Evolutionary conservation across 2,329 filamentous ascomycete species (phyloP).

Genomic region (Trichoderma sp.): DNA sequence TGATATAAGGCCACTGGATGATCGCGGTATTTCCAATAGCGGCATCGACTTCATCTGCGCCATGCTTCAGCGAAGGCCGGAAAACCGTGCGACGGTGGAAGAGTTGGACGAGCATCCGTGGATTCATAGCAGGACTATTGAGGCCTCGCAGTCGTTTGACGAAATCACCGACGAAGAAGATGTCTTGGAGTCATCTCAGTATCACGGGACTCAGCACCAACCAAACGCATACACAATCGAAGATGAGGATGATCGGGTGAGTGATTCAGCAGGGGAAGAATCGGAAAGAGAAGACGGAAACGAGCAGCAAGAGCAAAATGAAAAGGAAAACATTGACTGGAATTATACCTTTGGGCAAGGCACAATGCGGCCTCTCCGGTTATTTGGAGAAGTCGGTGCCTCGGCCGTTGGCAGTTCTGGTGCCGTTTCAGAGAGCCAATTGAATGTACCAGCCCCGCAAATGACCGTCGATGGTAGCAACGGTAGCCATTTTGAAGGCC

Average conservation of each 20-base stretch:
- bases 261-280: slow-evolving; percentile 59
- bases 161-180: slow-evolving; percentile 64
- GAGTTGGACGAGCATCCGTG: slow-evolving; percentile 73
- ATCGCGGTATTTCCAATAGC: slow-evolving; percentile 59
- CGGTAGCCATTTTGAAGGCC: slow-evolving; percentile 49
- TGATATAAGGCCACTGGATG: slow-evolving; percentile 64
- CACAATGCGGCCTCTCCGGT: slow-evolving; percentile 40
- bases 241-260: slow-evolving; percentile 41
- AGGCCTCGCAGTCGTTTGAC: slow-evolving; percentile 54
- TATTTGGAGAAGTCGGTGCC: slow-evolving; percentile 59
- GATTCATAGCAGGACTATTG: slow-evolving; percentile 52
- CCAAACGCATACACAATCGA: slow-evolving; percentile 40
- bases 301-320: slow-evolving; percentile 28
- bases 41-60: slow-evolving; percentile 73
- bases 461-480: slow-evolving; percentile 41
- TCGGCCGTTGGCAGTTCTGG: slow-evolving; percentile 58
- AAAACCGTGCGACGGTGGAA: slow-evolving; percentile 70
- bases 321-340: slow-evolving; percentile 78
- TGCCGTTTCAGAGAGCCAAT: slow-evolving; percentile 48
- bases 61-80: slow-evolving; percentile 83
- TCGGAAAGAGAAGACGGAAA: slow-evolving; percentile 68
- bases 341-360: slow-evolving; percentile 67
- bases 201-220: slow-evolving; percentile 46
- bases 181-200: slow-evolving; percentile 53
- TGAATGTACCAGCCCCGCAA: slow-evolving; percentile 49